Conservation (phyloP, 1,284 basidiomycete genomes). For the Heterobasidion occidentale region DNA sequence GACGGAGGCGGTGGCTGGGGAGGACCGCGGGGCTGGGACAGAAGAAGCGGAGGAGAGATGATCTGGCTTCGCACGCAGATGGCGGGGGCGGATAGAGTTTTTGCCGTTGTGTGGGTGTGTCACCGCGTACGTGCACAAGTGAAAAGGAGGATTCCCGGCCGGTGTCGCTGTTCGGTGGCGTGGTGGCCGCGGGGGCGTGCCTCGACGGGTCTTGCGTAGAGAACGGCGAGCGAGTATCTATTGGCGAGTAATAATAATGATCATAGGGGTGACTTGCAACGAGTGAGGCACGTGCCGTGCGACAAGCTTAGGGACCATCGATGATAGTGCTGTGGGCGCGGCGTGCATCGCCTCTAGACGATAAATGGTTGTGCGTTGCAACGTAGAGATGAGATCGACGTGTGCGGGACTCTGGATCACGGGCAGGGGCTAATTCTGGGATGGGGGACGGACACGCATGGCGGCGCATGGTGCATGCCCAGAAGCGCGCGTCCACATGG, state of each 20-base stretch:
- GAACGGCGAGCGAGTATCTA: too few species aligned
- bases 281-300: too few species aligned
- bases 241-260: too few species aligned
- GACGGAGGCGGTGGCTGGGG: constrained; percentile 12
- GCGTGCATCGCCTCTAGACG: too few species aligned
- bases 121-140: neutral
- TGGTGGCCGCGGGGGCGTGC: too few species aligned
- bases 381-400: neutral
- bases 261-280: too few species aligned
- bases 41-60: constrained; percentile 5
- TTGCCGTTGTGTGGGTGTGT: constrained; percentile 5
- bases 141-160: too few species aligned
- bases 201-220: too few species aligned
- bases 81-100: constrained; percentile 2
- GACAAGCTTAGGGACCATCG: too few species aligned
- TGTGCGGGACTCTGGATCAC: neutral
- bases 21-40: neutral
- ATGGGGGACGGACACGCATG: neutral
- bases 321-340: too few species aligned
- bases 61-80: constrained; percentile 1
- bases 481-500: constrained; percentile 13
- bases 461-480: neutral
- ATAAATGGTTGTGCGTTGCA: neutral
- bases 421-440: neutral
- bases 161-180: too few species aligned